Conservation (phyloP, 441 rosid species). For the Syzygium syzygioides region DNA sequence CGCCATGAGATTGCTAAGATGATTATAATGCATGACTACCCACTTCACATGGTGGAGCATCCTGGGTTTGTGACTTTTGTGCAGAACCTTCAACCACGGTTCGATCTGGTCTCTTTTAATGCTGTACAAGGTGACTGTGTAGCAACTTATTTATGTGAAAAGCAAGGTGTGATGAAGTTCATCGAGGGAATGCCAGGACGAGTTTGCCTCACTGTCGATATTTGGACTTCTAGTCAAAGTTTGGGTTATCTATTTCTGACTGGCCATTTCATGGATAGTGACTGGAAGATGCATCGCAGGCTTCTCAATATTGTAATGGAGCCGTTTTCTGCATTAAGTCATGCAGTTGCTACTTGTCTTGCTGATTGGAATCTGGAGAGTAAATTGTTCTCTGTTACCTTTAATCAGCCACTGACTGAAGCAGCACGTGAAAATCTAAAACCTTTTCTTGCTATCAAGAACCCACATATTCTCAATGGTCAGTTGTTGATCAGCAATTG, state of each 20-base stretch:
- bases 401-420: slow-evolving; percentile 44
- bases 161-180: slow-evolving; percentile 63
- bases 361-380: slow-evolving; percentile 84
- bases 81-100: slow-evolving; percentile 72
- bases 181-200: slow-evolving; percentile 74
- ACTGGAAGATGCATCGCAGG: slow-evolving; percentile 76
- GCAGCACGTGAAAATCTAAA: slow-evolving; percentile 58
- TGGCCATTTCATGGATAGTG: slow-evolving; percentile 70
- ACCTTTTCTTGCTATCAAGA: slow-evolving; percentile 58
- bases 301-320: slow-evolving; percentile 83
- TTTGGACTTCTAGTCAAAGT: slow-evolving; percentile 65
- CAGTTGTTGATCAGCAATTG: slow-evolving; percentile 71
- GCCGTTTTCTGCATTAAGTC: slow-evolving; percentile 73
- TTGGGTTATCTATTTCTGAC: slow-evolving; percentile 70
- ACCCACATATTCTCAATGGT: slow-evolving; percentile 68
- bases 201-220: slow-evolving; percentile 63
- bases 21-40: slow-evolving; percentile 86
- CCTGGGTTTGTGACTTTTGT: slow-evolving; percentile 67
- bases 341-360: slow-evolving; percentile 76
- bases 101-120: slow-evolving; percentile 57
- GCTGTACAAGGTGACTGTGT: slow-evolving; percentile 86
- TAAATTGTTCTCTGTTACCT: slow-evolving; percentile 67
- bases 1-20: slow-evolving; percentile 78
- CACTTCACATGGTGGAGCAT: slow-evolving; percentile 91
- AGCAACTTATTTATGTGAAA: slow-evolving; percentile 76